These are phyloP conservation scores for Epichloe aotearoae DNA, from an alignment of 2,329 filamentous ascomycete species.

Conservation along the genomic window DNA sequence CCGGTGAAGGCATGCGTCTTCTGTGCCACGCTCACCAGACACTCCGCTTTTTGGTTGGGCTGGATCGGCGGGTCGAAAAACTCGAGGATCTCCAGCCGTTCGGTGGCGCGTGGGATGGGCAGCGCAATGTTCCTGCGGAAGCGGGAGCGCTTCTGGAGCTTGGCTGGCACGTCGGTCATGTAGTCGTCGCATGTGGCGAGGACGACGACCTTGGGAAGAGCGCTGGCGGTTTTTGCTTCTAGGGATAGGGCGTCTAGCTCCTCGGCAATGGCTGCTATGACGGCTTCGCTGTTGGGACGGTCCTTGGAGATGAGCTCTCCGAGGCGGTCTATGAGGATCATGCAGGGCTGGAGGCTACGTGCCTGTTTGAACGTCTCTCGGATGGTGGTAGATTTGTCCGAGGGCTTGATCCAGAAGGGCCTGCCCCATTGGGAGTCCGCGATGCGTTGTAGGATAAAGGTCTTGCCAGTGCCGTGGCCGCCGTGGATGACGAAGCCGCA, in stretches of 20 bases:
- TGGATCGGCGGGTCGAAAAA: conserved; percentile 37
- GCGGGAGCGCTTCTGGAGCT: conserved; percentile 50
- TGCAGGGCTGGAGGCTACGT: conserved; percentile 53
- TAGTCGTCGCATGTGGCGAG: conserved; percentile 60
- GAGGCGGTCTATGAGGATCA: conserved; percentile 68
- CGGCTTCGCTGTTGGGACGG: conserved; percentile 33
- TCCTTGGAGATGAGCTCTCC: conserved; percentile 51
- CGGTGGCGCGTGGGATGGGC: conserved; percentile 58
- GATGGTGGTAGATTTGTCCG: conserved; percentile 45
- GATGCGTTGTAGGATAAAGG: conserved; percentile 55
- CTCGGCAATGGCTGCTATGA: conserved; percentile 36
- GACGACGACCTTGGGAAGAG: conserved; percentile 50
- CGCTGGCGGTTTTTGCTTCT: conserved; percentile 20
- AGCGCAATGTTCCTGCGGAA: conserved; percentile 59
- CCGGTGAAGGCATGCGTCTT: conserved; percentile 81
- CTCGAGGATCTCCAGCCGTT: conserved; percentile 62
- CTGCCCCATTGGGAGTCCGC: conserved; percentile 56
- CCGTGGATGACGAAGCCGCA: conserved; percentile 65
- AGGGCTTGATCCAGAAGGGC: conserved; percentile 46
- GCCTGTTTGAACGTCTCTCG: conserved; percentile 59
- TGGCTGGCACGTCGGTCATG: conserved; percentile 55
- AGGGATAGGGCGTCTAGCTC: conserved; percentile 42
- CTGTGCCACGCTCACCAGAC: conserved; percentile 50
- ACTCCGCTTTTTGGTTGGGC: conserved; percentile 33
- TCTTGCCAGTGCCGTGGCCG: conserved; percentile 75